Conservation (phyloP, 306 rosid species). For the Purshia tridentata region DNA sequence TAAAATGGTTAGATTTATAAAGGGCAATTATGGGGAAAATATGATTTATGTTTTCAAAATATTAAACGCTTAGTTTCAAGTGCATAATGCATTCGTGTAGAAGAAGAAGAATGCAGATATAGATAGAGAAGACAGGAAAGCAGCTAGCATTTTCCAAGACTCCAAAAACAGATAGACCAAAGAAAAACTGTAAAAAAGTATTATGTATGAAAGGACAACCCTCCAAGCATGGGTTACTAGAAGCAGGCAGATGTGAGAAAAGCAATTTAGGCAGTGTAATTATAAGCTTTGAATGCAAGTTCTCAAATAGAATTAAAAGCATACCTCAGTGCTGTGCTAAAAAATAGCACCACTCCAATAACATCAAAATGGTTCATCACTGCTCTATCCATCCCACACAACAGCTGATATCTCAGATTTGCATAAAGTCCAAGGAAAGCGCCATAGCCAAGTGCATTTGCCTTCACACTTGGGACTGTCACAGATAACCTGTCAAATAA, state of each 20-base stretch:
- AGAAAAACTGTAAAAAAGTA: not conserved
- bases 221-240: not conserved
- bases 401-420: constrained; percentile 85
- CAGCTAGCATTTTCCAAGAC: not conserved
- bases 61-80: not conserved
- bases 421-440: constrained; percentile 98
- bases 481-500: constrained; percentile 74
- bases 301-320: constrained; percentile 13
- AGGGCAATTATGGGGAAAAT: not conserved
- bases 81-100: not conserved
- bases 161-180: not conserved
- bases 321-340: constrained; percentile 85
- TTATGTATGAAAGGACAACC: not conserved
- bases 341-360: constrained; percentile 81
- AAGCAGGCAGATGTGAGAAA: not conserved
- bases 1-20: not conserved
- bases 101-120: not conserved
- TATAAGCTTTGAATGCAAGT: not conserved
- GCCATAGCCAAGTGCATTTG: constrained; percentile 90
- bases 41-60: not conserved
- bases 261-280: not conserved
- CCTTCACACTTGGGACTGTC: constrained; percentile 73
- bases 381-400: constrained; percentile 88
- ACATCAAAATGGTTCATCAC: constrained; percentile 89
- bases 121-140: not conserved